Evolutionary conservation across 371 early-diverging fungal species (phyloP), one percentile per base, ranked within the genome.

Genomic region (Rhizopus sp.): DNA sequence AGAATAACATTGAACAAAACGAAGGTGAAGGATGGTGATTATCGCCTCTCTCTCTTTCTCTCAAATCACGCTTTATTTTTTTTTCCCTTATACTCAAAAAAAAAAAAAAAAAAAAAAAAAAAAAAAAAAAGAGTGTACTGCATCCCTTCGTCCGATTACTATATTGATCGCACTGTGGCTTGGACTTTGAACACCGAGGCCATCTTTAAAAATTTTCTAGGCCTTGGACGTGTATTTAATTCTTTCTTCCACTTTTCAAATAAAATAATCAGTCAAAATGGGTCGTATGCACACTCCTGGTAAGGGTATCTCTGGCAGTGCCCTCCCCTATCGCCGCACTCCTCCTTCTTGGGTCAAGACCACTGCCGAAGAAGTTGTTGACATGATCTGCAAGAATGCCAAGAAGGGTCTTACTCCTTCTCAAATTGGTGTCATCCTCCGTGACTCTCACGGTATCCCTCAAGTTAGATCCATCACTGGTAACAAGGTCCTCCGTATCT

Each of bases 391-490:
- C 88, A 97, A 96, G 86, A 88, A 95, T 68, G 99, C 99, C 79
- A 99, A 96, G 91, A 99, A 99, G 94, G 99, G 99, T 84, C 77
- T 95, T 66, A 88, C 94, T 64, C 96, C 99, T 59, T 97, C 99
- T 66, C 96, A 96, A 84, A 99, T 99, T 81, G 99, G 99, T 91
- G 96, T 94, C 55, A 74, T 91, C 59, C 94, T 99, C 70, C 90
- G 99, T 85, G 99, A 99, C 83, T 87, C 91, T 60, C 94, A 99
- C 82, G 99, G 98, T 70, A 88, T 99, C 66, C 94, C 99, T 68
- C 95, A 97, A 81, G 98, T 97, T 80, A 89, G 87, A 72, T 83
- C 78, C 80, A 89, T 99, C 70, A 95, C 97, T 63, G 97, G 98
- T 71, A 94, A 89, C 91, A 95, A 94, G 89, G 83, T 99, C 55